Conservation (phyloP, 2,329 filamentous ascomycete genomes). For the Diaporthe sp. region DNA sequence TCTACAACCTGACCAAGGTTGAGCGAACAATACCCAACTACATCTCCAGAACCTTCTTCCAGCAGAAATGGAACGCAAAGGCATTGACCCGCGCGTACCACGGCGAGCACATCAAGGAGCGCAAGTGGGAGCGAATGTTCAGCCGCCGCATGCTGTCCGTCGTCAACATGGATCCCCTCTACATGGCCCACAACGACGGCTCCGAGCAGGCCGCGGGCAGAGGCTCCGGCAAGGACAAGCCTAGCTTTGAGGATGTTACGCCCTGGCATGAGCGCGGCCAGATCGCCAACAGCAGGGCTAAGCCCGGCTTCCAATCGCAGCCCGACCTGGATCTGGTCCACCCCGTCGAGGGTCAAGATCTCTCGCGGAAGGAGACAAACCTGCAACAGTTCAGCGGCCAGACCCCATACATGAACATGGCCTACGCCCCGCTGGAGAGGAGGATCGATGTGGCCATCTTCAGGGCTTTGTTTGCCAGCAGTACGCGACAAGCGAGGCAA, state of each 20-base stretch:
- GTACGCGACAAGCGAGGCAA: slow-evolving; percentile 90
- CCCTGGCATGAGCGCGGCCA: slow-evolving; percentile 44
- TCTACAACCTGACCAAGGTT: slow-evolving; percentile 81
- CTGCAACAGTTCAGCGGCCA: slow-evolving; percentile 52
- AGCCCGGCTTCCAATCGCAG: slow-evolving; percentile 30
- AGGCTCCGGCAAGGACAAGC: slow-evolving; percentile 76
- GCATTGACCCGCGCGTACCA: slow-evolving; percentile 88
- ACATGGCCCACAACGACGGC: slow-evolving; percentile 86
- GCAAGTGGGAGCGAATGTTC: slow-evolving; percentile 96
- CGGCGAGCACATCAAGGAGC: slow-evolving; percentile 93
- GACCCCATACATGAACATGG: slow-evolving; percentile 97
- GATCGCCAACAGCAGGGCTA: slow-evolving; percentile 42
- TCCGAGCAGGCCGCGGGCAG: slow-evolving; percentile 86
- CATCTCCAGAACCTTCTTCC: slow-evolving; percentile 82
- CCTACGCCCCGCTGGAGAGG: slow-evolving; percentile 90
- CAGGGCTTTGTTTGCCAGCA: slow-evolving; percentile 93
- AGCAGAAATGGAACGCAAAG: slow-evolving; percentile 98
- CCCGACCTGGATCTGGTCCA: slow-evolving; percentile 14
- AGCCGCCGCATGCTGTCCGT: slow-evolving; percentile 84
- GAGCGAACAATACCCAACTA: slow-evolving; percentile 40
- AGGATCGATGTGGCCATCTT: slow-evolving; percentile 96
- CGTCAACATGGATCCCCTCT: slow-evolving; percentile 84
- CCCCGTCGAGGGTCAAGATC: slow-evolving; percentile 34
- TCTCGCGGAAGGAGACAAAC: slow-evolving; percentile 40
- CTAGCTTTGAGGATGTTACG: slow-evolving; percentile 37